A percentile compares a stretch with the other conserved stretches of the same genome.
These are phyloP conservation scores for Elaphomyces granulatus DNA, from an alignment of 495 filamentous ascomycete genomes.

Conservation along the genomic window DNA sequence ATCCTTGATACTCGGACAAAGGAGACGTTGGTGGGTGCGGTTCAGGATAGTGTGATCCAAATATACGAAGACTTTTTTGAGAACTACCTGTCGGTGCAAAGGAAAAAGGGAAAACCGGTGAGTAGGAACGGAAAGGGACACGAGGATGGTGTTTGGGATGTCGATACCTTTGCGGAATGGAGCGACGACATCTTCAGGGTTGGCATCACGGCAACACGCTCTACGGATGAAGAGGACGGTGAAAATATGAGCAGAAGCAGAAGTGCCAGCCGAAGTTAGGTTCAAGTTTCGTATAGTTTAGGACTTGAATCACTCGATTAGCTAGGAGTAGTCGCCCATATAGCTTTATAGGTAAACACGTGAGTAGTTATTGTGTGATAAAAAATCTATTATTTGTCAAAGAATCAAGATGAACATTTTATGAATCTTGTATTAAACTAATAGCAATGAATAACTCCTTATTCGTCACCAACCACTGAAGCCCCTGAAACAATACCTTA, in stretches of 20 bases:
- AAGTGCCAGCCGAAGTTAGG: slow-evolving; percentile 2
- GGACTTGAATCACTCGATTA: no score
- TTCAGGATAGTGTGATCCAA: slow-evolving; percentile 44
- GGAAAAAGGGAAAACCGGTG: slow-evolving; percentile 28
- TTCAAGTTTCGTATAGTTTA: no score
- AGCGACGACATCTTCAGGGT: slow-evolving; percentile 42
- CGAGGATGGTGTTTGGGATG: slow-evolving; percentile 49
- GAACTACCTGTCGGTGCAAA: slow-evolving; percentile 29
- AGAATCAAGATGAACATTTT: no score
- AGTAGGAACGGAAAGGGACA: slow-evolving; percentile 47
- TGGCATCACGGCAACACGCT: slow-evolving; percentile 24
- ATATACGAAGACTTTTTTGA: slow-evolving; percentile 48
- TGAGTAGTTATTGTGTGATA: no score
- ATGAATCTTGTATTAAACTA: no score
- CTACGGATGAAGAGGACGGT: slow-evolving; percentile 22
- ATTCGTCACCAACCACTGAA: no score
- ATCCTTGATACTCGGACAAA: slow-evolving; percentile 45
- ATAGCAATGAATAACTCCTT: no score
- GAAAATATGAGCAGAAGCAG: slow-evolving; percentile 9
- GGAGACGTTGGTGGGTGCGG: slow-evolving; percentile 46
- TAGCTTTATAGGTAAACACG: no score
- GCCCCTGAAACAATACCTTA: no score
- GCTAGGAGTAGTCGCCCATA: neutral
- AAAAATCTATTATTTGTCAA: no score
- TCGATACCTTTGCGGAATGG: slow-evolving; percentile 49